Conservation (phyloP, 2,329 filamentous ascomycete genomes). For the Colletotrichum falcatum region DNA sequence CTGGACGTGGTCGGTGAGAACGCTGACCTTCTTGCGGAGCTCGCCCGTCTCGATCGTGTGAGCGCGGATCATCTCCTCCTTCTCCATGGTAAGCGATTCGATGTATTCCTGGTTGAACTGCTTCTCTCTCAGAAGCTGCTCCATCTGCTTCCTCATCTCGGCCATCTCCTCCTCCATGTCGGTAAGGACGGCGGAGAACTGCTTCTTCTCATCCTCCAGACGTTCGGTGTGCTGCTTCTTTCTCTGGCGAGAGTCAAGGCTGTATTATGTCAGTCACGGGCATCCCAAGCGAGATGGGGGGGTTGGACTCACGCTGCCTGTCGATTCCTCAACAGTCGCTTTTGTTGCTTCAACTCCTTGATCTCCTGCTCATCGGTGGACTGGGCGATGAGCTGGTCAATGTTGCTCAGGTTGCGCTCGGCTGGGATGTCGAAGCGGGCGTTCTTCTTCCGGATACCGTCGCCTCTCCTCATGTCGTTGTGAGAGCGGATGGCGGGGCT, state of each 20-base stretch:
- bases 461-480: conserved; percentile 81
- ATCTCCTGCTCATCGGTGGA: conserved; percentile 92
- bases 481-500: conserved; percentile 79
- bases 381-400: conserved; percentile 90
- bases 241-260: conserved; percentile 93
- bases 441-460: conserved; percentile 98
- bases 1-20: conserved; percentile 79
- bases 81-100: conserved; percentile 83
- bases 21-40: conserved; percentile 90
- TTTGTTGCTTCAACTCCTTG: conserved; percentile 99
- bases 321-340: conserved; percentile 91
- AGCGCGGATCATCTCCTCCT: conserved; percentile 88
- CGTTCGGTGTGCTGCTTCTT: conserved; percentile 99
- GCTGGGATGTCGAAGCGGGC: conserved; percentile 96
- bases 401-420: conserved; percentile 93
- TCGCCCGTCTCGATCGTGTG: conserved; percentile 93
- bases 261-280: conserved; percentile 51
- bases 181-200: conserved; percentile 80
- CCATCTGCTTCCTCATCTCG: conserved; percentile 75
- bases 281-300: background rate
- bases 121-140: conserved; percentile 79
- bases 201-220: conserved; percentile 96
- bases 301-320: conserved; percentile 86
- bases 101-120: conserved; percentile 81
- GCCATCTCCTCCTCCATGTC: conserved; percentile 83